Conservation (phyloP, 208 protist species). For the Herpetomonas samuelpessoai region DNA sequence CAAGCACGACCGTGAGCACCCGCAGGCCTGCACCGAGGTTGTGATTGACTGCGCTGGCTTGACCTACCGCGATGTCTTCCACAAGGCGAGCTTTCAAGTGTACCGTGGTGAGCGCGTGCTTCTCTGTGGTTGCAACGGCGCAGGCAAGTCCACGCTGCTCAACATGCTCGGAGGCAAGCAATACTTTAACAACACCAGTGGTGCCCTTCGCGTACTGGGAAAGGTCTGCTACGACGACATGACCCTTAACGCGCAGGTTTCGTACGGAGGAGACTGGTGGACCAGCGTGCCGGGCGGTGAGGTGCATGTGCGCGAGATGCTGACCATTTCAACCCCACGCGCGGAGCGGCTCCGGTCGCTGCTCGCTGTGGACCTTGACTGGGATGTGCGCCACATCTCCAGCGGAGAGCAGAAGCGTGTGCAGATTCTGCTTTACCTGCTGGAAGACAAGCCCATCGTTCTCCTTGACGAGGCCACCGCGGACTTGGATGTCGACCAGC, state of each 20-base stretch:
- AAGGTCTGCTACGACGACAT: conserved; percentile 76
- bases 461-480: conserved; percentile 91
- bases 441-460: conserved; percentile 64
- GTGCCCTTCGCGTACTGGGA: conserved; percentile 61
- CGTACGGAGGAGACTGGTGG: conserved; percentile 84
- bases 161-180: conserved; percentile 91
- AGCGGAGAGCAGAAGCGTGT: conserved; percentile 86
- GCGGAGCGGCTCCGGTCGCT: conserved; percentile 41
- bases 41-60: conserved; percentile 54
- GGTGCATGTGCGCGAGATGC: conserved; percentile 67
- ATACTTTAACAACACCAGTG: conserved; percentile 56
- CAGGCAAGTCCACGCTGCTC: conserved; percentile 93
- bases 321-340: conserved; percentile 44
- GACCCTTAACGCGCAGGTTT: conserved; percentile 55
- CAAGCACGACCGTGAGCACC: background rate
- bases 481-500: conserved; percentile 89
- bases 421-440: conserved; percentile 78
- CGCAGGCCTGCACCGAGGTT: conserved; percentile 4
- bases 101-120: conserved; percentile 64
- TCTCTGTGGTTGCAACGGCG: conserved; percentile 94
- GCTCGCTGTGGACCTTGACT: conserved; percentile 75
- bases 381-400: conserved; percentile 84
- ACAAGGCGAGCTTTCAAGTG: conserved; percentile 46
- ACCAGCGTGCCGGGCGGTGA: conserved; percentile 52
- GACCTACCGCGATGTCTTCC: conserved; percentile 68